These are phyloP conservation scores for Xylariaceae sp. DNA, from an alignment of 2,329 filamentous ascomycete species.

Conservation along the genomic window DNA sequence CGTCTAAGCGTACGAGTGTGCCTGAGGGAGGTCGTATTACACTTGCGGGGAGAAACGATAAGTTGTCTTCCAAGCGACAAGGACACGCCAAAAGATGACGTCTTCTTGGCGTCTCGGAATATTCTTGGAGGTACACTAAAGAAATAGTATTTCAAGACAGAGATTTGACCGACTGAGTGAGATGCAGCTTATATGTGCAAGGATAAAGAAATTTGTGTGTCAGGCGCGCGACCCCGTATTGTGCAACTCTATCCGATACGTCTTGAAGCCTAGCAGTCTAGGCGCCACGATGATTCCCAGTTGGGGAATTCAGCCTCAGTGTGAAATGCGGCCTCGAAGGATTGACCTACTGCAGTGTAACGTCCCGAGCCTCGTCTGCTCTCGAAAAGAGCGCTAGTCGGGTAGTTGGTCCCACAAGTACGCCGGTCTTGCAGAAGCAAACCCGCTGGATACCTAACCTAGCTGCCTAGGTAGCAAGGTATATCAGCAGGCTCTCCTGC, in stretches of 20 bases:
- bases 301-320: constrained; percentile 15
- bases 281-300: background rate
- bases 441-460: constrained; percentile 18
- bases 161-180: constrained; percentile 2
- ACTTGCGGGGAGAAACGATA: constrained; percentile 1
- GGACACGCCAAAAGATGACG: background rate
- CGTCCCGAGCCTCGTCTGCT: constrained; percentile 15
- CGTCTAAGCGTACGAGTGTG: constrained; percentile 11
- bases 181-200: background rate
- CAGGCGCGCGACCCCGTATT: too few species aligned
- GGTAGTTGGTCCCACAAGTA: constrained; percentile 1
- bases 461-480: constrained; percentile 3
- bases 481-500: constrained; percentile 15
- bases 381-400: constrained; percentile 16
- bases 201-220: background rate
- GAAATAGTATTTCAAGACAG: constrained; percentile 2
- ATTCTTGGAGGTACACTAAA: background rate
- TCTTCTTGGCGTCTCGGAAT: background rate
- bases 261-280: too few species aligned
- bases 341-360: constrained; percentile 22
- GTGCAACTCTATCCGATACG: too few species aligned
- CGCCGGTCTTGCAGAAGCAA: constrained; percentile 15
- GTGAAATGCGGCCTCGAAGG: constrained; percentile 4
- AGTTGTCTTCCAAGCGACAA: constrained; percentile 3
- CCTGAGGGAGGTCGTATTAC: constrained; percentile 6